Evolutionary conservation across 305 asterid species (phyloP).

Genomic region (Vinca major): DNA sequence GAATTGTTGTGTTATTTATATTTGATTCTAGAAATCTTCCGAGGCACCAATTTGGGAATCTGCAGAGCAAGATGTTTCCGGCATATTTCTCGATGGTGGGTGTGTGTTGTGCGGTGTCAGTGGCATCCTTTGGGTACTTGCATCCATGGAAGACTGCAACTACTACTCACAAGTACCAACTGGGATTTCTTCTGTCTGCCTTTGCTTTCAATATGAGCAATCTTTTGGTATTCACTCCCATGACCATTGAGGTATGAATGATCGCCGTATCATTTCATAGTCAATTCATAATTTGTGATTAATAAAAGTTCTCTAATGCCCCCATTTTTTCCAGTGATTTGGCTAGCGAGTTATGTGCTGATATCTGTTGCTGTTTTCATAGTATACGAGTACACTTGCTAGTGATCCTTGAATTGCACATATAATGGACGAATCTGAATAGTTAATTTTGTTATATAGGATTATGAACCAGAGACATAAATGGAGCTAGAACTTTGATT

Average conservation of each 20-base stretch:
- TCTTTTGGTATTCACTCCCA: conserved; percentile 78
- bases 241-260: conserved; percentile 72
- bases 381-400: background rate
- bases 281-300: background rate
- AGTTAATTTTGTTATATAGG: background rate
- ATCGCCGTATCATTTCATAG: conserved; percentile 5
- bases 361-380: background rate
- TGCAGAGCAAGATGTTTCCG: conserved; percentile 97
- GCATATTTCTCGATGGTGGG: conserved; percentile 95
- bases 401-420: background rate
- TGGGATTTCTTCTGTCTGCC: conserved; percentile 73
- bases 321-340: background rate
- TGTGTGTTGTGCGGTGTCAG: conserved; percentile 75
- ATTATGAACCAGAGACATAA: too few relatives aligned
- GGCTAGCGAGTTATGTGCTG: background rate
- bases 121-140: conserved; percentile 72
- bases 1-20: background rate
- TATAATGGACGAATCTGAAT: background rate
- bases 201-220: conserved; percentile 85
- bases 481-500: background rate
- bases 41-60: conserved; percentile 90
- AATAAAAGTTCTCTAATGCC: background rate
- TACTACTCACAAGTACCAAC: conserved; percentile 67
- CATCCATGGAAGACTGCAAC: conserved; percentile 88
- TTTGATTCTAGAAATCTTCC: conserved; percentile 59